Base-by-base conservation (phyloP, 2,329 filamentous ascomycete species). In the Sporothrix variecibatus region DNA sequence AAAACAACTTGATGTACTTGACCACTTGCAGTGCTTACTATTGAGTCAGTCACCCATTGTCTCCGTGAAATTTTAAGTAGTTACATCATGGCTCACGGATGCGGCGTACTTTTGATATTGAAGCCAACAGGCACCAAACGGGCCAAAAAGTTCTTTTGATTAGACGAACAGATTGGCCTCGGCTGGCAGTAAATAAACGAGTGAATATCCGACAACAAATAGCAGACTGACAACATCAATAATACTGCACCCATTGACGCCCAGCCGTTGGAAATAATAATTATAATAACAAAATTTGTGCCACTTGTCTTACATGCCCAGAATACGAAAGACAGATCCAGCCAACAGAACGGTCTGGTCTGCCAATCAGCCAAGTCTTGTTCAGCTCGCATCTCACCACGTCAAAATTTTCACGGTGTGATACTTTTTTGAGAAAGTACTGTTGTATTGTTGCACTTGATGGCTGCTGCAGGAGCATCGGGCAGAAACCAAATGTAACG, bases 311-410 rank as follows among this genome's bases (percentile, higher is more conserved):
- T 26, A 65, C 11, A 3, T 65, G 26, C 26, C n/a, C 34, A 64
- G 40, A 43, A 65, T 26, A 7, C n/a, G 34, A 43, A 23, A 11
- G 3, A 4, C 34, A 65, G n/a, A 26, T 15, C 9, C 20, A 40
- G 9, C 58, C 58, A 62, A 62, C 58, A 62, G n/a, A 62, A 34
- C 40, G 17, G 60, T 11, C 60, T 26, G 11, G 20, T 15, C 2
- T 40, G 60, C 56, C 15, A 64, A 64, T 64, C 60, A 43, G 60
- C 60, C 60, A 64, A 26, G 60, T 8, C 34, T 64, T 8, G n/a
- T 6, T 23, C 60, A 40, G 60, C 20, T 23, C 17, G 9, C 34
- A 23, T 64, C 34, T 64, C 34, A 64, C 60, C 60, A 64, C 34
- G 60, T 64, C 60, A 40, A 20, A 64, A 20, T 40, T 34, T 40